Evolutionary conservation across 768 basidiomycete species (phyloP), one percentile per base, ranked within the genome.

Genomic region (Nidularia sp.): DNA sequence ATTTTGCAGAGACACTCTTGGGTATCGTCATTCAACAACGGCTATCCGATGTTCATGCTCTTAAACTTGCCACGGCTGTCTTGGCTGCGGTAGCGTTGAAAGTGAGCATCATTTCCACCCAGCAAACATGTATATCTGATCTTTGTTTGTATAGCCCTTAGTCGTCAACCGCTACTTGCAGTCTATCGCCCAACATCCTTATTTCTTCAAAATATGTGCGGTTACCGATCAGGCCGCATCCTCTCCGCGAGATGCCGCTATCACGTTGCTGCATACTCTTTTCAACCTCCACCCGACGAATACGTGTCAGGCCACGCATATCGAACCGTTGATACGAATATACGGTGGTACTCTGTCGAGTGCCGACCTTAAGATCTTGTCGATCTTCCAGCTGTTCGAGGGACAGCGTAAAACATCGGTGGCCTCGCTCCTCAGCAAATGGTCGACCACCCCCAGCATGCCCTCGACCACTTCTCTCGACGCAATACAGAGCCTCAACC

Each of bases 291-390:
- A 94, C 60, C 90, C 93, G 0, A 67, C 75, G 9, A 92, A 92
- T 59, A 88, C 93, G 2, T 95, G 90, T 60, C 95, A 96, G 63
- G 77, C 85, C 7, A 86, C 81, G 2, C 91, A 95, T 57, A 69
- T 95, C 43, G 85, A 90, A 45, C 91, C 90, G 1, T 73, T 98
- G 34, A 67, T 89, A 43, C 71, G 69, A 15, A 70, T 93, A 1
- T 98, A 98, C 63, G 69, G 78, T 6, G 95, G 88, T 1, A 88
- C 88, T 0, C 64, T 89, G n/a, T 79, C 83, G 0, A 47, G 55
- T 1, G 57, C 86, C 1, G 95, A 98, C 62, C 74, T 78, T 29
- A 70, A 72, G 31, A 71, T 98, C 1, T 70, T 97, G 4, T 78
- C 82, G 1, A 79, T 97, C 50, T 87, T 95, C 71, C 79, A 79